Percentiles rank a stretch among this genome's conserved stretches.
Evolutionary conservation across 1,284 basidiomycete species (phyloP).

Genomic region (Pascua sp.): DNA sequence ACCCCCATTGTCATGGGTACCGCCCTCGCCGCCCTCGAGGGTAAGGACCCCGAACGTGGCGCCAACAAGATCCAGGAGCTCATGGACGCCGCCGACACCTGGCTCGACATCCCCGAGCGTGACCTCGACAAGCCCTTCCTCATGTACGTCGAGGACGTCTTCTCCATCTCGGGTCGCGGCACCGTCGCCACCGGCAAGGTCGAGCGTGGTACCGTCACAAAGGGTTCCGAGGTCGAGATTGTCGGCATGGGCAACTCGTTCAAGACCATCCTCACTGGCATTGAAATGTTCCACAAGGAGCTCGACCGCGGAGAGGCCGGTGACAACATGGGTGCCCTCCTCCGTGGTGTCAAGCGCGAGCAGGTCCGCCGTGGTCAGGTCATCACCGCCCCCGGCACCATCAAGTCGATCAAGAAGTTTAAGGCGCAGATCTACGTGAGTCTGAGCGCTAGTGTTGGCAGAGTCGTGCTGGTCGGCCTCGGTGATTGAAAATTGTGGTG

Average conservation of each 20-base stretch:
- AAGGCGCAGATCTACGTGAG: slow-evolving; percentile 76
- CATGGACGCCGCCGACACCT: slow-evolving; percentile 82
- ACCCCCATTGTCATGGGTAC: slow-evolving; percentile 97
- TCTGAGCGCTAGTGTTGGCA: slow-evolving; percentile 46
- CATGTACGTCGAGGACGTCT: slow-evolving; percentile 94
- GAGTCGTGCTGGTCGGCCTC: not conserved
- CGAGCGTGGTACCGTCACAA: slow-evolving; percentile 88
- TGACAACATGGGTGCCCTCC: slow-evolving; percentile 98
- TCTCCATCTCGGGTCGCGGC: slow-evolving; percentile 97
- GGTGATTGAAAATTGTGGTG: not conserved
- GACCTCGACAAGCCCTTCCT: slow-evolving; percentile 98
- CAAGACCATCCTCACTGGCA: slow-evolving; percentile 95
- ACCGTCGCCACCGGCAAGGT: slow-evolving; percentile 97
- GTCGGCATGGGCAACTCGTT: slow-evolving; percentile 77
- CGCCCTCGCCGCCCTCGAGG: slow-evolving; percentile 90
- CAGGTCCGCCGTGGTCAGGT: slow-evolving; percentile 93
- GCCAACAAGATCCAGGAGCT: slow-evolving; percentile 77
- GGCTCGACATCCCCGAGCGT: slow-evolving; percentile 94
- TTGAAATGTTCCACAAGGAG: slow-evolving; percentile 99
- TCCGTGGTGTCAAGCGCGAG: slow-evolving; percentile 96
- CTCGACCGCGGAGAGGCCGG: slow-evolving; percentile 96
- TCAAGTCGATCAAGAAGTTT: slow-evolving; percentile 94
- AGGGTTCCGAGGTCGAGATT: slow-evolving; percentile 93
- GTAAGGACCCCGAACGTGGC: slow-evolving; percentile 73
- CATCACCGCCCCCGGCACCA: slow-evolving; percentile 82